phyloP scores from a whole-genome alignment of 768 basidiomycete genomes.

The Boletellus ananiceps region DNA sequence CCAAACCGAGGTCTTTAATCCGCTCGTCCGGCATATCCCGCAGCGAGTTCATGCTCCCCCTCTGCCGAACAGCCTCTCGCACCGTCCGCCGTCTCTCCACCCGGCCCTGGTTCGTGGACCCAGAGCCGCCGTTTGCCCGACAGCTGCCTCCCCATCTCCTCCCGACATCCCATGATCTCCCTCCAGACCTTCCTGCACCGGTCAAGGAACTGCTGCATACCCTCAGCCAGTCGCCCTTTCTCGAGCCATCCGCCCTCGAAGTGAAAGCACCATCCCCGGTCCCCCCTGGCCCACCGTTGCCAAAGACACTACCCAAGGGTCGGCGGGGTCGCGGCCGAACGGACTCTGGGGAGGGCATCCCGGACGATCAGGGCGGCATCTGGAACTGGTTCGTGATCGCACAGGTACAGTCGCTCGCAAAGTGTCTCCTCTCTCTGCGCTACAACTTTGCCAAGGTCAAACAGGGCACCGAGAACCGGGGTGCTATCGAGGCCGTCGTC shows the following conservation, averaged over 20 bases:
- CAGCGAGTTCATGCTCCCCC: too few relatives aligned
- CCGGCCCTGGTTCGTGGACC: conserved; percentile 69
- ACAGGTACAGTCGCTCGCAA: conserved; percentile 44
- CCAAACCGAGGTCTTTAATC: background rate
- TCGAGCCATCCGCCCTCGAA: conserved; percentile 56
- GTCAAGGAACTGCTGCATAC: conserved; percentile 54
- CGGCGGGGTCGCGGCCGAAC: conserved; percentile 62
- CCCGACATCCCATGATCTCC: conserved; percentile 32
- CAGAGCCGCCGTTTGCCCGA: conserved; percentile 23
- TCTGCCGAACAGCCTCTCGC: too few relatives aligned
- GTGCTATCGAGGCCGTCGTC: conserved; percentile 71
- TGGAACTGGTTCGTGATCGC: conserved; percentile 77
- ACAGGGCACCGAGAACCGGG: conserved; percentile 77
- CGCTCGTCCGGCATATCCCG: too few relatives aligned
- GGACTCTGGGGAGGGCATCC: conserved; percentile 57
- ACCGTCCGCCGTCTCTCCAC: conserved; percentile 12
- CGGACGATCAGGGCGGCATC: conserved; percentile 50
- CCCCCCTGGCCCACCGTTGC: conserved; percentile 57
- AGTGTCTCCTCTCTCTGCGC: background rate
- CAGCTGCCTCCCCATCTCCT: conserved; percentile 25
- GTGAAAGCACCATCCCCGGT: conserved; percentile 49
- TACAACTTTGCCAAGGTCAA: conserved; percentile 52
- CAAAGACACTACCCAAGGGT: conserved; percentile 54
- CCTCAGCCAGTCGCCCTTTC: conserved; percentile 58
- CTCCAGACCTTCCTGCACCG: conserved; percentile 47